Percentiles rank a stretch among this genome's conserved stretches.
These are phyloP conservation scores for Daldinia bambusicola DNA, from an alignment of 495 filamentous ascomycete genomes.

Conservation along the genomic window DNA sequence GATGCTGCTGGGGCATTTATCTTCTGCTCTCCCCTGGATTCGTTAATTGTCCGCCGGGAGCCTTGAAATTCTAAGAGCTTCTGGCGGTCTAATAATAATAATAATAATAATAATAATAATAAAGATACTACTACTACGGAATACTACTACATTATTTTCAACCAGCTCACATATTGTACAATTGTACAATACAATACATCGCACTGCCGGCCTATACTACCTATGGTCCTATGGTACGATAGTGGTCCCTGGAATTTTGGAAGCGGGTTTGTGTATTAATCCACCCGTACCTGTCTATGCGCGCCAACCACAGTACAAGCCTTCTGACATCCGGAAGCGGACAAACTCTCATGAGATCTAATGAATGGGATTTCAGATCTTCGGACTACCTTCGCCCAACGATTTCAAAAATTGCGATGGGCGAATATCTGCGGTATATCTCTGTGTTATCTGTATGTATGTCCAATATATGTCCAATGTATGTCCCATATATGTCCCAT, in stretches of 20 bases:
- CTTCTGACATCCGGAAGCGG: conserved; percentile 15
- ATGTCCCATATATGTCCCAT: neutral
- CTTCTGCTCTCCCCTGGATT: conserved; percentile 28
- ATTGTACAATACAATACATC: neutral
- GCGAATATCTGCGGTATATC: conserved; percentile 1
- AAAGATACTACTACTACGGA: conserved; percentile 41
- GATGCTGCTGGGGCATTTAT: neutral
- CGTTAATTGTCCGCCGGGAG: neutral
- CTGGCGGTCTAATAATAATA: conserved; percentile 41
- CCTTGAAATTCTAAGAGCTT: conserved; percentile 29
- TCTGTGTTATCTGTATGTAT: conserved; percentile 1
- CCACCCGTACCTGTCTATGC: conserved; percentile 26
- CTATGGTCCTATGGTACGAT: conserved; percentile 9
- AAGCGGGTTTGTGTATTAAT: conserved; percentile 12
- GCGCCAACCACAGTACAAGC: conserved; percentile 33
- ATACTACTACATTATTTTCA: conserved; percentile 34
- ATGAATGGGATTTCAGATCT: neutral
- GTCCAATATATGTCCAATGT: conserved; percentile 1
- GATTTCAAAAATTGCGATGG: neutral
- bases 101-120: no score
- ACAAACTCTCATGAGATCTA: neutral
- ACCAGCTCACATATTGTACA: neutral
- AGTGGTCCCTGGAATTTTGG: conserved; percentile 33
- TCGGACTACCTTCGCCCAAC: conserved; percentile 11
- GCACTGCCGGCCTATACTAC: neutral